Percentiles rank a stretch among this genome's conserved stretches.
These are phyloP conservation scores for Fomitopsis betulina DNA, from an alignment of 1,284 basidiomycete genomes.

Conservation along the genomic window DNA sequence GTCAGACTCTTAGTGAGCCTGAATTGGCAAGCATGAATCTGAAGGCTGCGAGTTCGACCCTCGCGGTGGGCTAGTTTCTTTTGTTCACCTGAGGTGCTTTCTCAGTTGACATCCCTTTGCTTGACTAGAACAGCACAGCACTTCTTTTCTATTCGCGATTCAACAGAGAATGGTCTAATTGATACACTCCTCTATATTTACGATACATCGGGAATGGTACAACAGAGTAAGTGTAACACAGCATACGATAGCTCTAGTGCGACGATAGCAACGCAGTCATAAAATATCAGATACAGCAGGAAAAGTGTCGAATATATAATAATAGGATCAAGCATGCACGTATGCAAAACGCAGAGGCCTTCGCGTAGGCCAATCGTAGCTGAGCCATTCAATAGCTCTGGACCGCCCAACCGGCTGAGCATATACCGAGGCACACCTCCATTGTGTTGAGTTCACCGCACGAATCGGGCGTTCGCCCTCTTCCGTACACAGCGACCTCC, in stretches of 20 bases:
- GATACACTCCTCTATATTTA: too few relatives aligned
- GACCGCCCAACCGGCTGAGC: slow-evolving; percentile 5
- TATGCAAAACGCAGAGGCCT: background rate
- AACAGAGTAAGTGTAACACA: too few relatives aligned
- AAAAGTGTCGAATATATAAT: background rate
- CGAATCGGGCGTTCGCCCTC: background rate
- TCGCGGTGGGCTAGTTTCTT: slow-evolving; percentile 77
- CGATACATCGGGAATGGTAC: slow-evolving; percentile 10
- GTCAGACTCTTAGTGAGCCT: slow-evolving; percentile 56
- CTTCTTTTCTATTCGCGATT: too few relatives aligned
- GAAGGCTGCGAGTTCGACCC: slow-evolving; percentile 92
- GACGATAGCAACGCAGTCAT: background rate
- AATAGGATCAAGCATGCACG: background rate
- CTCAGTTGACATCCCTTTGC: background rate
- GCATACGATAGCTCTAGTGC: background rate
- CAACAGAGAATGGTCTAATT: too few relatives aligned
- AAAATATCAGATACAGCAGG: background rate
- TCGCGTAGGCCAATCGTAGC: background rate
- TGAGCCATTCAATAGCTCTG: slow-evolving; percentile 7
- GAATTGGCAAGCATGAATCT: slow-evolving; percentile 34
- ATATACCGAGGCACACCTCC: slow-evolving; percentile 8
- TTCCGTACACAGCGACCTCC: background rate
- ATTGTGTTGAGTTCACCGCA: background rate
- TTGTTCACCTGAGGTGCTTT: slow-evolving; percentile 15
- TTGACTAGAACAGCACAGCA: too few relatives aligned